Conservation (phyloP, 768 basidiomycete genomes). For the Saitozyma sp. region DNA sequence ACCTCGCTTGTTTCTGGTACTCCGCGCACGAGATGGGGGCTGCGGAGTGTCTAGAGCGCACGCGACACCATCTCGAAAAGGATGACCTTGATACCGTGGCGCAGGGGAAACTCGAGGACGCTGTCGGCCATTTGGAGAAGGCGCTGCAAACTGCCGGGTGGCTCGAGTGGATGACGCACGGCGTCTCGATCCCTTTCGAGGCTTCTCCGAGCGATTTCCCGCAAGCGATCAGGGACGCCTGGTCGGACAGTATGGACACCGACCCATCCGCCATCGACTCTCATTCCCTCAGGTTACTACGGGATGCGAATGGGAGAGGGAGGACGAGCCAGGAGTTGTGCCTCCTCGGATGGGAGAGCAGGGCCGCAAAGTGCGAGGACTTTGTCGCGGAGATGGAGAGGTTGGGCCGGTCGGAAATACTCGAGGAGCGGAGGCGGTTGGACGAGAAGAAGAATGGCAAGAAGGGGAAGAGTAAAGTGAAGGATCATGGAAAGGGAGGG, state of each 20-base stretch:
- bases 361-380: conserved; percentile 7
- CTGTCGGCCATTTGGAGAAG: conserved; percentile 17
- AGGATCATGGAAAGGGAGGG: conserved; percentile 1
- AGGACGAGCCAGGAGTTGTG: conserved; percentile 13
- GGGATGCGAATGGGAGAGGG: conserved; percentile 20
- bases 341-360: conserved; percentile 13
- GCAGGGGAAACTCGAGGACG: conserved; percentile 19
- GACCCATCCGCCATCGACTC: conserved; percentile 21
- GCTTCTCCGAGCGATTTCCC: conserved; percentile 14
- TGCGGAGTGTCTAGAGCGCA: conserved; percentile 16
- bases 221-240: conserved; percentile 13
- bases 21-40: conserved; percentile 27
- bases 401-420: not conserved
- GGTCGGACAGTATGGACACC: conserved; percentile 29
- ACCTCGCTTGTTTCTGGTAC: conserved; percentile 45
- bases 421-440: not conserved
- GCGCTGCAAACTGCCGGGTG: conserved; percentile 30
- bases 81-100: conserved; percentile 4
- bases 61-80: conserved; percentile 3
- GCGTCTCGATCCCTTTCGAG: conserved; percentile 23
- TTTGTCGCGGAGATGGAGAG: not conserved
- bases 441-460: not conserved
- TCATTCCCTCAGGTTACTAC: conserved; percentile 15
- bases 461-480: conserved; percentile 1
- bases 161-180: conserved; percentile 38